Conservation (phyloP, 148 eudicot species). For the Bassia scoparia region DNA sequence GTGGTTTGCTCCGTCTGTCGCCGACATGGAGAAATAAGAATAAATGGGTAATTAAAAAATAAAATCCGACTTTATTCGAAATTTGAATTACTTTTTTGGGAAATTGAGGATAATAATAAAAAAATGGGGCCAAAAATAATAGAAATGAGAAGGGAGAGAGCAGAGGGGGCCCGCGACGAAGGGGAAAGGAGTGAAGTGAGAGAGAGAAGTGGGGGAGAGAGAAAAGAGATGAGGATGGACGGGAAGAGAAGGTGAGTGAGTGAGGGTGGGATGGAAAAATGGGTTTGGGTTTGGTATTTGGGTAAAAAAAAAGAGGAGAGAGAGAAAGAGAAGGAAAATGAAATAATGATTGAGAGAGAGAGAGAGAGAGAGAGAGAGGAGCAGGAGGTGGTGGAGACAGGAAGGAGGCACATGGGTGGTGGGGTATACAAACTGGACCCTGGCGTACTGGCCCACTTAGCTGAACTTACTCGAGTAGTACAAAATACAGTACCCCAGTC, state of each 20-base stretch:
- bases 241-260: neutral
- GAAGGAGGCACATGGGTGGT: slow-evolving; percentile 85
- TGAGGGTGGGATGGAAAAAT: neutral
- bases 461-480: neutral
- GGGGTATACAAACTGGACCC: slow-evolving; percentile 15
- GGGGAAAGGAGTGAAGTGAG: slow-evolving; percentile 13
- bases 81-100: neutral
- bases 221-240: neutral
- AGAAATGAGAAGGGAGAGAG: neutral
- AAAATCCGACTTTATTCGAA: no score
- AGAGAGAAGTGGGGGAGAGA: neutral
- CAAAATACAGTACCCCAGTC: no score
- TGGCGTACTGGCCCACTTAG: neutral
- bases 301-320: neutral
- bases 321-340: slow-evolving; percentile 6
- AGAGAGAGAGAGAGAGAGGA: slow-evolving; percentile 27
- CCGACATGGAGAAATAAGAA: slow-evolving; percentile 45
- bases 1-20: slow-evolving; percentile 35
- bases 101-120: neutral
- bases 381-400: slow-evolving; percentile 90
- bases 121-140: no score
- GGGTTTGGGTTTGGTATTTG: neutral
- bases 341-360: slow-evolving; percentile 25
- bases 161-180: slow-evolving; percentile 6
- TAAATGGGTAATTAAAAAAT: neutral